Conservation (phyloP, 1,284 basidiomycete species). For the Sphaerobolus stellatus region DNA sequence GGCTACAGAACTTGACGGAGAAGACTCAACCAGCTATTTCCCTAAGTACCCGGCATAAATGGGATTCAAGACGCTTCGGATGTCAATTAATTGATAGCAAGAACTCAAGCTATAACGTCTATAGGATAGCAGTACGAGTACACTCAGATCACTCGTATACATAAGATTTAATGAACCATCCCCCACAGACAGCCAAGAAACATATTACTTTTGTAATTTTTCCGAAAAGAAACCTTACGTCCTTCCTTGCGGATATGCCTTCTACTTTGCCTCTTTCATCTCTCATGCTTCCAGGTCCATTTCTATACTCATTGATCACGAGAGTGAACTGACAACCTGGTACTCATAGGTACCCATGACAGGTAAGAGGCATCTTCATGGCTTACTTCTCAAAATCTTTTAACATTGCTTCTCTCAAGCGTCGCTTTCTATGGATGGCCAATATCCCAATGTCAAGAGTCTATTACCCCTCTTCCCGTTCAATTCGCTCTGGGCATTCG, state of each 20-base stretch:
- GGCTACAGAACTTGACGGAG: conserved; percentile 35
- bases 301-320: conserved; percentile 27
- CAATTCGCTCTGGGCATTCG: conserved; percentile 74
- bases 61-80: conserved; percentile 52
- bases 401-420: conserved; percentile 30
- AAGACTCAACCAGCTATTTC: conserved; percentile 39
- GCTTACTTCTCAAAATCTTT: background rate
- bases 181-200: background rate
- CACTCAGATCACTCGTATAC: background rate
- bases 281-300: conserved; percentile 68
- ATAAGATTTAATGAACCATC: background rate
- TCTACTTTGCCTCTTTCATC: conserved; percentile 67
- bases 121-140: conserved; percentile 1
- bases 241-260: conserved; percentile 66
- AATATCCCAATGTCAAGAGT: conserved; percentile 62
- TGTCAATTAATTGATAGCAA: background rate
- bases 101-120: background rate
- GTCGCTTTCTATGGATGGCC: conserved; percentile 82
- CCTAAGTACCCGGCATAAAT: conserved; percentile 55
- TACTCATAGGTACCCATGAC: conserved; percentile 63
- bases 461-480: conserved; percentile 47
- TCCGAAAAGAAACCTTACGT: conserved; percentile 52
- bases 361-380: conserved; percentile 47
- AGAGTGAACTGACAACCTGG: conserved; percentile 6
- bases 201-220: conserved; percentile 53